Conservation (phyloP, 2,329 filamentous ascomycete genomes). For the Cercospora zeina region DNA sequence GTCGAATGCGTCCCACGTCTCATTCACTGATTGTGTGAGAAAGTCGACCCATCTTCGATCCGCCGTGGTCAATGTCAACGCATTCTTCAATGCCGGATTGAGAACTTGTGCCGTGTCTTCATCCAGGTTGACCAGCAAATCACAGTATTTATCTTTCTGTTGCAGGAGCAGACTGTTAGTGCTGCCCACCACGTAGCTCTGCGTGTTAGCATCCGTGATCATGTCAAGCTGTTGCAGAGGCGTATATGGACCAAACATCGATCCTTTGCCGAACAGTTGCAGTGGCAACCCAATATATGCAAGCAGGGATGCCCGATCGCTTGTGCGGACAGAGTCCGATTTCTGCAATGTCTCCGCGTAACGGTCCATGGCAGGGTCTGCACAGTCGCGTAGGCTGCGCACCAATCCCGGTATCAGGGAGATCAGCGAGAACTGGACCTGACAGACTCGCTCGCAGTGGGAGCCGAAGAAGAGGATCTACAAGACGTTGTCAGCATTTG, state of each 20-base stretch:
- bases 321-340: slow-evolving; percentile 84
- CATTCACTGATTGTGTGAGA: slow-evolving; percentile 86
- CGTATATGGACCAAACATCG: slow-evolving; percentile 94
- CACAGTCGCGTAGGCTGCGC: slow-evolving; percentile 88
- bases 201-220: slow-evolving; percentile 88
- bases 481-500: slow-evolving; percentile 18
- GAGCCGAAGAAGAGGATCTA: slow-evolving; percentile 98
- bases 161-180: slow-evolving; percentile 93
- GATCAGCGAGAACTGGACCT: slow-evolving; percentile 96
- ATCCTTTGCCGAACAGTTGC: slow-evolving; percentile 94
- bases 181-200: slow-evolving; percentile 95
- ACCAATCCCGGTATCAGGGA: slow-evolving; percentile 92
- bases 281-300: slow-evolving; percentile 93
- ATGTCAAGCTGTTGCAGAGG: slow-evolving; percentile 93
- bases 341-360: slow-evolving; percentile 74
- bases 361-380: slow-evolving; percentile 84
- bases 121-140: slow-evolving; percentile 94
- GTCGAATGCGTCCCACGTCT: slow-evolving; percentile 94
- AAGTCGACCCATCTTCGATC: slow-evolving; percentile 97
- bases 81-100: slow-evolving; percentile 72
- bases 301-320: slow-evolving; percentile 84
- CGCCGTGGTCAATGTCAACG: slow-evolving; percentile 75
- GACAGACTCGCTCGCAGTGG: slow-evolving; percentile 92
- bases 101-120: slow-evolving; percentile 82
- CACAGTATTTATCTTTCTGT: slow-evolving; percentile 92